phyloP scores from a whole-genome alignment of 2,329 filamentous ascomycete species.

The Aspergillus puulaauensis region DNA sequence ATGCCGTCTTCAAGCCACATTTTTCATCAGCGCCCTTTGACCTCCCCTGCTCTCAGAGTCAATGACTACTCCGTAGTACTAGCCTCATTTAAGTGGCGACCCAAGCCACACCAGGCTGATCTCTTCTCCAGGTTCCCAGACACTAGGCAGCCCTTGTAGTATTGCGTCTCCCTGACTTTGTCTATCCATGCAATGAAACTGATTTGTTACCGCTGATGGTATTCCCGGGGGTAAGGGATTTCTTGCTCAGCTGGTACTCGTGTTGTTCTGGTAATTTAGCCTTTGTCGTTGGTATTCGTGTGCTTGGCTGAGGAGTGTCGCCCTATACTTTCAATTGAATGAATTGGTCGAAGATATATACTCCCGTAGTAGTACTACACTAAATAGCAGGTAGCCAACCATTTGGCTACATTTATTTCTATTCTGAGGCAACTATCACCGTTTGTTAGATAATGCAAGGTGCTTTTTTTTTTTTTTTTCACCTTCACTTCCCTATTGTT shows the following conservation, averaged over 20 bases:
- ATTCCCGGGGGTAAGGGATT: too few relatives aligned
- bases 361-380: too few relatives aligned
- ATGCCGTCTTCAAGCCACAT: slow-evolving; percentile 1
- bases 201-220: too few relatives aligned
- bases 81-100: background rate
- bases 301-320: too few relatives aligned
- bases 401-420: too few relatives aligned
- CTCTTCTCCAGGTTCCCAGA: background rate
- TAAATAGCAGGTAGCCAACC: too few relatives aligned
- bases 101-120: background rate
- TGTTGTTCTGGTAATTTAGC: background rate
- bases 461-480: background rate
- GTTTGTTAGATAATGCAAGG: too few relatives aligned
- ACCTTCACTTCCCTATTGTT: background rate
- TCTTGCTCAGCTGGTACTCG: background rate
- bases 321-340: too few relatives aligned
- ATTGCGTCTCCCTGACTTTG: too few relatives aligned
- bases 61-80: background rate
- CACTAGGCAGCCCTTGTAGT: background rate
- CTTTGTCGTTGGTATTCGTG: background rate
- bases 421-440: too few relatives aligned
- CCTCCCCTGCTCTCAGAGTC: background rate
- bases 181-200: too few relatives aligned
- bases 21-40: background rate
- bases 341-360: too few relatives aligned